Base-by-base conservation (phyloP, 2,329 filamentous ascomycete species). In the Penicillium sp. region DNA sequence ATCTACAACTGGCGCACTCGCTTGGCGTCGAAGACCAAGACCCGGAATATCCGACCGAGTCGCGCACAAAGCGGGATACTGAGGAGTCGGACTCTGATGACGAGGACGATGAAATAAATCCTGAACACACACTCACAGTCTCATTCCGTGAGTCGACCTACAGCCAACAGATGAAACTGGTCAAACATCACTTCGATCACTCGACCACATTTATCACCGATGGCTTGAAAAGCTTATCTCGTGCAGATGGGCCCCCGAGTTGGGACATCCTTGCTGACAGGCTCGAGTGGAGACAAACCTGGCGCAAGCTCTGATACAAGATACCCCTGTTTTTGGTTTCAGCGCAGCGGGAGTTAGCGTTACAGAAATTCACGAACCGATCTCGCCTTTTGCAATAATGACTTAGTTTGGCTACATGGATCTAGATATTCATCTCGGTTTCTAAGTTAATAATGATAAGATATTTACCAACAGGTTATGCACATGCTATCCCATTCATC, bases 191-290 rank as follows among this genome's bases (percentile, higher is more conserved):
- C 47, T 89, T 90, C 63, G 82, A 87, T 51, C 80, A 81, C 40
- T 77, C 88, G 44, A 66, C 91, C 27, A 77, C 81, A 0, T 96
- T 96, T 69, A 79, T 94, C 13, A 81, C 81, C 2, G 84, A 86
- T 46, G 91, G 89, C 0, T 69, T 97, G 59, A 83, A 87, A 50
- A 87, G 88, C 9, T 84, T 94, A 9, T 86, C 90, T 46, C 82
- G 91, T 62, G 88, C 87, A 32, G 87, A 88, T 44, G 84, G 84
- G 27, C 85, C 90, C 73, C 80, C 65, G 67, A 82, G 86, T 68
- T 93, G 91, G 88, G 90, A 94, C 71, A 84, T 88, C 56, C 70
- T 96, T 56, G 90, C 89, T 0, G 90, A 96, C 70, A 89, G 88
- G 77, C 72, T 96, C 41, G 88, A 92, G 47, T 76, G 73, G 73